Conservation (phyloP, 768 basidiomycete species). For the Boletus pseudo-olivaceus region DNA sequence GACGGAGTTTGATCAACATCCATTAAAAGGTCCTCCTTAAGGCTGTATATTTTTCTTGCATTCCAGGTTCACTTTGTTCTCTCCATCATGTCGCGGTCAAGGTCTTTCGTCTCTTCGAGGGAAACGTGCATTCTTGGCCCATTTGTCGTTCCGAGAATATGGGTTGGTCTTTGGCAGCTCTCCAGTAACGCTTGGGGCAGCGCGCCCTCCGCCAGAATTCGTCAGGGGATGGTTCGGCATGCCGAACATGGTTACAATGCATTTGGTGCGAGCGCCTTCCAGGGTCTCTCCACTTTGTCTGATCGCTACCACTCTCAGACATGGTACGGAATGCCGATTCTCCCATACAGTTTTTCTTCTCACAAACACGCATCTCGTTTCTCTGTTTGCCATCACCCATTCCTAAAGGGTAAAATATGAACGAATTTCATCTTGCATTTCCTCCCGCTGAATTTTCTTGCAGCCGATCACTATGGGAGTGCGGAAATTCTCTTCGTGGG, state of each 20-base stretch:
- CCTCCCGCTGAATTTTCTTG: constrained; percentile 11
- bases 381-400: constrained; percentile 1
- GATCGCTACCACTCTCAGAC: constrained; percentile 34
- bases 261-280: constrained; percentile 33
- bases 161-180: constrained; percentile 82
- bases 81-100: constrained; percentile 20
- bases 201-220: constrained; percentile 60
- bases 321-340: constrained; percentile 45
- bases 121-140: constrained; percentile 59
- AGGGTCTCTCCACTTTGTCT: constrained; percentile 11
- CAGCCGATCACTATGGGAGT: constrained; percentile 86
- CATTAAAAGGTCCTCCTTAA: constrained; percentile 19
- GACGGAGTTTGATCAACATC: constrained; percentile 32
- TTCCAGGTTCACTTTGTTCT: constrained; percentile 7
- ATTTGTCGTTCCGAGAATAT: constrained; percentile 58
- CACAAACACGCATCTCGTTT: constrained; percentile 3
- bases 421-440: neutral
- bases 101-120: constrained; percentile 6
- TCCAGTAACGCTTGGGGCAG: constrained; percentile 86
- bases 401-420: constrained; percentile 25
- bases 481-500: constrained; percentile 78
- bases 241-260: constrained; percentile 51
- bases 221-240: constrained; percentile 63
- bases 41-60: constrained; percentile 5
- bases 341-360: constrained; percentile 13